phyloP scores from a whole-genome alignment of 1,284 basidiomycete genomes.

The Ganoderma leucocontextum region DNA sequence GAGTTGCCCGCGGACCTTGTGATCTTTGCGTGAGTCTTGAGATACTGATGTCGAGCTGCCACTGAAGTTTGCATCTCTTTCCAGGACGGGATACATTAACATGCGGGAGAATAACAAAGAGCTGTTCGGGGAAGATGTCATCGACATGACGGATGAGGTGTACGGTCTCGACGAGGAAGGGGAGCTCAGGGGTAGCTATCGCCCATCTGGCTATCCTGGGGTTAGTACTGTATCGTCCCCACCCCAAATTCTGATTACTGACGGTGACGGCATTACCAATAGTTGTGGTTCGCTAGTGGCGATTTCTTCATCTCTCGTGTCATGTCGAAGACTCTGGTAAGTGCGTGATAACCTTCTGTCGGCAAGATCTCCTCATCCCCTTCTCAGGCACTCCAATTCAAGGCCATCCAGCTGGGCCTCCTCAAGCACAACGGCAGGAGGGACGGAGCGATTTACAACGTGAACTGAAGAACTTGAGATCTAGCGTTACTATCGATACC shows the following conservation, averaged over 20 bases:
- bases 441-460: slow-evolving; percentile 11
- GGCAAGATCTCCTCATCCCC: background rate
- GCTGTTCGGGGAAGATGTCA: slow-evolving; percentile 57
- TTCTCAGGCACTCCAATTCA: slow-evolving; percentile 22
- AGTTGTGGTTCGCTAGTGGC: slow-evolving; percentile 26
- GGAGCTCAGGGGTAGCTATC: slow-evolving; percentile 50
- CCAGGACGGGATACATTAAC: slow-evolving; percentile 27
- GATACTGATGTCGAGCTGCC: background rate
- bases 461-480: background rate
- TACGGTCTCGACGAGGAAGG: slow-evolving; percentile 67
- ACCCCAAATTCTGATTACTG: background rate
- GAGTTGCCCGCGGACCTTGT: slow-evolving; percentile 55
- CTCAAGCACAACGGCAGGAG: slow-evolving; percentile 19
- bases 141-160: slow-evolving; percentile 51
- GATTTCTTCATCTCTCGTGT: slow-evolving; percentile 30
- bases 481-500: background rate
- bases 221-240: slow-evolving; percentile 19
- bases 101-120: slow-evolving; percentile 36
- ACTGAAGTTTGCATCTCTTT: background rate
- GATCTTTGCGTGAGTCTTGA: slow-evolving; percentile 47
- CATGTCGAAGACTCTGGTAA: slow-evolving; percentile 30
- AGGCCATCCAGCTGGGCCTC: slow-evolving; percentile 21
- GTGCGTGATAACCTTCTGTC: background rate
- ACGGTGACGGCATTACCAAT: background rate
- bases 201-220: slow-evolving; percentile 47